Conservation (phyloP, 2,329 filamentous ascomycete genomes). For the Canariomyces notabilis region DNA sequence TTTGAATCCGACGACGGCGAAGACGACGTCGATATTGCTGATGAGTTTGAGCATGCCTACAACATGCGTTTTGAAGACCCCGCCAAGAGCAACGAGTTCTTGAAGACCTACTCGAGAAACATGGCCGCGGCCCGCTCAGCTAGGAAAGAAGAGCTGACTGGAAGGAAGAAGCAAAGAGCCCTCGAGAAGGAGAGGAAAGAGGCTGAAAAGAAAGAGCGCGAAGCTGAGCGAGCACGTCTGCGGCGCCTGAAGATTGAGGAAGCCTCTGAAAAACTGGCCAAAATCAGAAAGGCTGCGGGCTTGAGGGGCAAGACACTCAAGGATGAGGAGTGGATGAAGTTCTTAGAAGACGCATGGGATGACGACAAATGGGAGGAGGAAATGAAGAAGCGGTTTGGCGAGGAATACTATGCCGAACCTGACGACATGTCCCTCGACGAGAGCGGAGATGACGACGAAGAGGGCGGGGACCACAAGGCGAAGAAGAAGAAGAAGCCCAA, state of each 20-base stretch:
- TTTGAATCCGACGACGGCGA: conserved; percentile 94
- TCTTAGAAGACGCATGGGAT: conserved; percentile 85
- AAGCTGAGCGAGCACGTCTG: conserved; percentile 76
- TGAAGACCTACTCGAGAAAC: conserved; percentile 87
- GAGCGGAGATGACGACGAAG: conserved; percentile 43
- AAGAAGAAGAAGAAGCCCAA: conserved; percentile 61
- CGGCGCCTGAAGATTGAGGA: conserved; percentile 88
- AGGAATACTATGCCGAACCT: conserved; percentile 77
- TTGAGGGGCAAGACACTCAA: conserved; percentile 59
- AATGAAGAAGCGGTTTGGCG: conserved; percentile 84
- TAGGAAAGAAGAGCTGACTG: conserved; percentile 73
- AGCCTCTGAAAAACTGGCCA: conserved; percentile 76
- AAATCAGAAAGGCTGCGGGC: conserved; percentile 86
- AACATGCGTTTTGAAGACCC: conserved; percentile 96
- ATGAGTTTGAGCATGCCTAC: conserved; percentile 87
- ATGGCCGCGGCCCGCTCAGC: conserved; percentile 77
- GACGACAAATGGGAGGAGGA: conserved; percentile 85
- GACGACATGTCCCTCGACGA: conserved; percentile 62
- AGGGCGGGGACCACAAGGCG: conserved; percentile 49
- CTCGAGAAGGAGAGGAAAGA: conserved; percentile 73
- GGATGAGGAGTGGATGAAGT: conserved; percentile 76
- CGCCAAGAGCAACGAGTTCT: conserved; percentile 75
- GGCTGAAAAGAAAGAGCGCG: conserved; percentile 67
- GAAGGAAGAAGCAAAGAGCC: conserved; percentile 73
- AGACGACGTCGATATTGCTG: conserved; percentile 65